Percentiles rank a stretch among this genome's conserved stretches.
These are phyloP conservation scores for Phycomyces nitens DNA, from an alignment of 192 early-diverging fungal species.

Conservation along the genomic window DNA sequence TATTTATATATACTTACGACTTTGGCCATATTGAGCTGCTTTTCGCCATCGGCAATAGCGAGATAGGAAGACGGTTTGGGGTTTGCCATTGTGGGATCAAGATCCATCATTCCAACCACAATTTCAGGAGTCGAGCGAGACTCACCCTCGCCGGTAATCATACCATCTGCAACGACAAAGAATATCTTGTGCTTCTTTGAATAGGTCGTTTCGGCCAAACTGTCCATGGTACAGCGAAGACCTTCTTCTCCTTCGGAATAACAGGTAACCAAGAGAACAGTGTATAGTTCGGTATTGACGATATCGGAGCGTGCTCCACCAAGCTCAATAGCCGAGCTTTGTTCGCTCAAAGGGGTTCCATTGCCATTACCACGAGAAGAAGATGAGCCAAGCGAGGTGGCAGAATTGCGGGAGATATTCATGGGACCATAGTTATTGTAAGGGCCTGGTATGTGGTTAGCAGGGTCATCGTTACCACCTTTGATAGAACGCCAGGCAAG, in stretches of 20 bases:
- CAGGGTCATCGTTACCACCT: conserved; percentile 32
- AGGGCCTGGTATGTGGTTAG: conserved; percentile 31
- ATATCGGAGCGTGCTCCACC: conserved; percentile 32
- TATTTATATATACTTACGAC: conserved; percentile 58
- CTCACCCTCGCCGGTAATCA: conserved; percentile 81
- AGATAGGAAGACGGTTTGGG: conserved; percentile 79
- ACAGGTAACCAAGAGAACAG: conserved; percentile 81
- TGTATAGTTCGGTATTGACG: conserved; percentile 56
- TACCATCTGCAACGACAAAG: conserved; percentile 88
- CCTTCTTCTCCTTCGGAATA: conserved; percentile 90
- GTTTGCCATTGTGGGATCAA: conserved; percentile 55
- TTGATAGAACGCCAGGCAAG: conserved; percentile 42
- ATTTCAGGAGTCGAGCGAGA: conserved; percentile 73
- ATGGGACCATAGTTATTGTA: conserved; percentile 26
- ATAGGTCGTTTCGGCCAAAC: conserved; percentile 77
- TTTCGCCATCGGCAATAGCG: conserved; percentile 77
- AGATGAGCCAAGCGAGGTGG: conserved; percentile 12
- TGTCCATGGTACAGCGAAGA: conserved; percentile 79
- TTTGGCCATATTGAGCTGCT: conserved; percentile 82
- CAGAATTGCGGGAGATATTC: conserved; percentile 9
- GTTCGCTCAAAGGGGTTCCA: conserved; percentile 9
- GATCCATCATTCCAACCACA: conserved; percentile 74
- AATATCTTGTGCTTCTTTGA: conserved; percentile 84
- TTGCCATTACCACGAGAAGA: conserved; percentile 4
- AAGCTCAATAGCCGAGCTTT: conserved; percentile 18